Conservation (phyloP, 495 filamentous ascomycete species). For the Podospora pseudocomata region DNA sequence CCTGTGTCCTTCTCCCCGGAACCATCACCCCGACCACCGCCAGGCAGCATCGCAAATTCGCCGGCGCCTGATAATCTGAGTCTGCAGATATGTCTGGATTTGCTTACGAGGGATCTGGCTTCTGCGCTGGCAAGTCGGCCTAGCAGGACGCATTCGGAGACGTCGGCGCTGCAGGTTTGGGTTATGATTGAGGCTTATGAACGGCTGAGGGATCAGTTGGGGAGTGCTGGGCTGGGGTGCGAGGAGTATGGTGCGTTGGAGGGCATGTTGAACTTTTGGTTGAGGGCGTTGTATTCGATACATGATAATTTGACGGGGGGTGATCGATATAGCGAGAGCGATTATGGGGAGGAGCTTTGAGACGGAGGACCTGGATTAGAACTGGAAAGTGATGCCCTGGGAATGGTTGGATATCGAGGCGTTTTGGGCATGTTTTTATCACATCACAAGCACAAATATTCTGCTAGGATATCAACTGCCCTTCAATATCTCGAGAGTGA, state of each 20-base stretch:
- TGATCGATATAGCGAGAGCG: constrained; percentile 13
- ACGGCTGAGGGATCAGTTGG: constrained; percentile 37
- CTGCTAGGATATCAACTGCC: no score
- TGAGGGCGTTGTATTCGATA: constrained; percentile 40
- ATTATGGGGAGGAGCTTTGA: constrained; percentile 20
- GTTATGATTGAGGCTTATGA: constrained; percentile 52
- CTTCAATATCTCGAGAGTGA: no score
- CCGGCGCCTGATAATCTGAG: constrained; percentile 30
- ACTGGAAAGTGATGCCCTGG: constrained; percentile 3
- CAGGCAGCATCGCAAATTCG: constrained; percentile 6
- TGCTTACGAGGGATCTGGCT: constrained; percentile 42
- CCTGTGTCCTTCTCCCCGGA: constrained; percentile 36
- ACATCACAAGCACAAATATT: not conserved
- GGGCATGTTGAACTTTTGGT: constrained; percentile 44
- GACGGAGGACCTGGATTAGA: constrained; percentile 26
- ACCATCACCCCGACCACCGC: constrained; percentile 3
- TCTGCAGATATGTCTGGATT: constrained; percentile 41
- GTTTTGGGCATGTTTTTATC: not conserved
- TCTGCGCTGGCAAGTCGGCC: constrained; percentile 30
- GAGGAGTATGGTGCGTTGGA: constrained; percentile 27
- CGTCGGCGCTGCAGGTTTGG: constrained; percentile 54
- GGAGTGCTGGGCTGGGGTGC: constrained; percentile 18
- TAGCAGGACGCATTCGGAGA: constrained; percentile 33
- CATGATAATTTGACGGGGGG: constrained; percentile 31
- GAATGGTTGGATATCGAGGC: not conserved